A percentile compares a stretch with the other conserved stretches of the same genome.
Conservation (phyloP, 306 rosid genomes). For the Macrotyloma uniflorum region DNA sequence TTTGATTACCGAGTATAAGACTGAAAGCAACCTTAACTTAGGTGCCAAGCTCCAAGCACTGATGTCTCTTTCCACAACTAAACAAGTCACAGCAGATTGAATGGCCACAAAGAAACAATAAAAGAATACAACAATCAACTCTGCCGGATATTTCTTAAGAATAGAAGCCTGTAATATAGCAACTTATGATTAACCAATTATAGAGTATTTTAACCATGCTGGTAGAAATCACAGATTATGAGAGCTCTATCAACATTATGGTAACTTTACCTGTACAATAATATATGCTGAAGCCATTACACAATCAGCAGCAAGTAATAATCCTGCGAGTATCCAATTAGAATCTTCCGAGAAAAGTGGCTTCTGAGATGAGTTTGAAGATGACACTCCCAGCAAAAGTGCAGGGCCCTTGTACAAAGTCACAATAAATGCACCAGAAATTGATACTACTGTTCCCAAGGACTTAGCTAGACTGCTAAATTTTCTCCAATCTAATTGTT, state of each 20-base stretch:
- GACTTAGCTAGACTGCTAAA: constrained; percentile 62
- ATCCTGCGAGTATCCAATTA: constrained; percentile 72
- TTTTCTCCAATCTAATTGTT: constrained; percentile 62
- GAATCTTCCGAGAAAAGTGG: constrained; percentile 53
- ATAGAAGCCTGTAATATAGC: constrained; percentile 62
- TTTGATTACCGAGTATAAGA: constrained; percentile 78
- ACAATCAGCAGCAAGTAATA: constrained; percentile 58
- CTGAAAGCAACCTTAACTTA: constrained; percentile 51
- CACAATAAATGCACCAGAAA: constrained; percentile 76
- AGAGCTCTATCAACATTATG: constrained; percentile 6
- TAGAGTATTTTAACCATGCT: constrained; percentile 11
- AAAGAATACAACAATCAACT: constrained; percentile 64
- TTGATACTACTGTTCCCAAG: constrained; percentile 71
- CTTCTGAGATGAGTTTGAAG: constrained; percentile 36
- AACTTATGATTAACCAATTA: neutral
- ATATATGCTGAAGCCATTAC: constrained; percentile 57
- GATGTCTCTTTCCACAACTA: constrained; percentile 64
- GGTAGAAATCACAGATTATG: neutral
- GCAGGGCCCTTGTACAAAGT: constrained; percentile 83
- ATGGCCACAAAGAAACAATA: constrained; percentile 74
- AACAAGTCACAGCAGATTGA: constrained; percentile 62
- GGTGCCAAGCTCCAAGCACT: constrained; percentile 79
- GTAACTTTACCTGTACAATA: constrained; percentile 61
- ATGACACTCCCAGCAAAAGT: constrained; percentile 50
- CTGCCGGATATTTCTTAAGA: constrained; percentile 74